Evolutionary conservation across 2,329 filamentous ascomycete genomes (phyloP), one percentile per base, ranked within the genome.

Genomic region (Fusarium neocosmosporiellum): DNA sequence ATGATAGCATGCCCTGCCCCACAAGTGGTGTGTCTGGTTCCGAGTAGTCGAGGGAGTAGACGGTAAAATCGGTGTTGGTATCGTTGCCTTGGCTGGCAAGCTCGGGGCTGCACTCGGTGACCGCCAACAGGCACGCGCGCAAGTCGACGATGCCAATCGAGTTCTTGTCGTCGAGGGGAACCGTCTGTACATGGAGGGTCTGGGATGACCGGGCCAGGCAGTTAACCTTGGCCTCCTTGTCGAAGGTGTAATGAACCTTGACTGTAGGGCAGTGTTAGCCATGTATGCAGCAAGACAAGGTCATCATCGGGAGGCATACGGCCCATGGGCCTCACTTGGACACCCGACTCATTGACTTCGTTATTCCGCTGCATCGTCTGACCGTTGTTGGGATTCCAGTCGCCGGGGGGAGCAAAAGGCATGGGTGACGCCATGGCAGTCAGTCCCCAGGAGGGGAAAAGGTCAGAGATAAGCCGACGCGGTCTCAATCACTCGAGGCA

Each of bases 201-300:
- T 96, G 92, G 20, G 94, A 93, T 86, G 94, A 92, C 78, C 96
- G 90, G 67, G 96, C 95, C 58, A 99, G 88, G 82, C 95, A 98
- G 80, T 96, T 95, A 72, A 94, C 92, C 83, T 95, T 95, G 84
- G 91, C 92, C 75, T 96, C 92, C 79, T 92, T 91, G 81, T 98
- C 95, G 84, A 98, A 98, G 34, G 95, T 98, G 84, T 98, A 99
- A 69, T 97, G 91, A 58, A 98, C 93, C 87, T 98, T 98, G 83
- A 98, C 95, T 97, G 82, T 46, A 74, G 39, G 46, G 58, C 43
- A 46, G 24, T 50, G 75, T 77, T 72, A 77, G 77, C 65, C 24
- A 74, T 54, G 14, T 20, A 61, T 70, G 48, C 8, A 57, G 22
- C 39, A 65, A 27, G 36, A 53, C 39, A 59, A 59, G 59, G 27